Base-by-base conservation (phyloP, 1,139 yeast species). In the Hyphopichia khmerensis region DNA sequence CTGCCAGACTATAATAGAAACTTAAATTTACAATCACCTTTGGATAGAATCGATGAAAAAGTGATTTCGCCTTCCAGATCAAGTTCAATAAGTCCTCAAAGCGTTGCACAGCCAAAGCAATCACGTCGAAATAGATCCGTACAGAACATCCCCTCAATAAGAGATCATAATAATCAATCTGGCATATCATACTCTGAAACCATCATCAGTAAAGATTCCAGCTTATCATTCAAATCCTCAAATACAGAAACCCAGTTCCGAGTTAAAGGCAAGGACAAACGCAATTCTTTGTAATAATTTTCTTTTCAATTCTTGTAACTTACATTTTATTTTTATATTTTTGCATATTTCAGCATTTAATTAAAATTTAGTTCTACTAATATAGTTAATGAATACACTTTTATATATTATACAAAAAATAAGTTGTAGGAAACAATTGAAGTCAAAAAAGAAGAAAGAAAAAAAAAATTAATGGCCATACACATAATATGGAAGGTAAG, bases 11-110 rank as follows among this genome's bases (percentile, higher is more conserved):
- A 29, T 29, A 6, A 29, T 32, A 11, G 3, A 4, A 18, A 11
- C 16, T 17, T 11, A 5, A 16, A 32, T 13, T 21, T 33, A n/a
- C 31, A 24, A 16, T 33, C 29, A 5, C 27, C 36, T 10, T 16
- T 35, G 15, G 31, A 35, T 13, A 31, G 30, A 14, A 35, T 35
- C 4, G 24, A 23, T 35, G 38, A 35, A n/a, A 15, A 9, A n/a
- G 21, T 4, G 4, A 16, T 24, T 3, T 24, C 16, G 3, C 24
- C 16, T 4, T 17, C 29, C 4, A 21, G 36, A 9, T 14, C 29
- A 21, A 23, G 6, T 13, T 35, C 38, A 15, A 24, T 18, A 15
- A 35, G 38, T 26, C 38, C 38, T 16, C 33, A 15, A 14, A 14
- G 17, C n/a, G 34, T 32, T 17, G n/a, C 17, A 14, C 16, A 32